Percentiles rank a stretch among this genome's conserved stretches.
These are phyloP conservation scores for Aspergillus pseudoglaucus DNA, from an alignment of 2,329 filamentous ascomycete species.

Conservation along the genomic window DNA sequence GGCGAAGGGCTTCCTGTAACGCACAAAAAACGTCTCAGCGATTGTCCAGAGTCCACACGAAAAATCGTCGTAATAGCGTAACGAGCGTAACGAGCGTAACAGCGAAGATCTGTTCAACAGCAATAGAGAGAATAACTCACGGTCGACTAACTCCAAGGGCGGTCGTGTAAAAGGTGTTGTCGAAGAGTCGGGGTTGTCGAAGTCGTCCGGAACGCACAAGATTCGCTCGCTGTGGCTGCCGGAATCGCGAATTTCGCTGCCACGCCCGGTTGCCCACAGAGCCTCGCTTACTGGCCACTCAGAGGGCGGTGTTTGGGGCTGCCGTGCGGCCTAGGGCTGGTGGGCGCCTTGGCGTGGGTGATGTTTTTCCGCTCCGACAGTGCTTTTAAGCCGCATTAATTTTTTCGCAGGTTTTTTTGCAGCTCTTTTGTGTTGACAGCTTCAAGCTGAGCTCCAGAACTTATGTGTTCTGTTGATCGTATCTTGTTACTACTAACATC, in stretches of 20 bases:
- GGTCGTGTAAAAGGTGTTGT: constrained; percentile 31
- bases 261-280: constrained; percentile 26
- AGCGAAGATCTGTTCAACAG: neutral
- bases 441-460: constrained; percentile 5
- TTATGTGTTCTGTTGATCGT: constrained; percentile 11
- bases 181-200: constrained; percentile 33
- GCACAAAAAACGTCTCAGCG: constrained; percentile 14
- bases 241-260: constrained; percentile 34
- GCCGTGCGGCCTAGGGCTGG: constrained; percentile 32
- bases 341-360: constrained; percentile 8
- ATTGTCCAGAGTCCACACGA: constrained; percentile 9
- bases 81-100: neutral
- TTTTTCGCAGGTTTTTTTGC: constrained; percentile 5
- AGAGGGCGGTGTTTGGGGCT: constrained; percentile 10
- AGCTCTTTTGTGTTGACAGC: neutral
- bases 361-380: constrained; percentile 20
- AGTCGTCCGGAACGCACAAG: constrained; percentile 29
- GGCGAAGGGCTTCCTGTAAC: constrained; percentile 54
- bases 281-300: constrained; percentile 38
- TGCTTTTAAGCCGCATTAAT: constrained; percentile 19
- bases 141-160: constrained; percentile 35
- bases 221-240: constrained; percentile 20
- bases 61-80: constrained; percentile 1
- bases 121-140: constrained; percentile 30
- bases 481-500: neutral